Conservation (phyloP, 2,329 filamentous ascomycete genomes). For the Dactylellina cionopaga region DNA sequence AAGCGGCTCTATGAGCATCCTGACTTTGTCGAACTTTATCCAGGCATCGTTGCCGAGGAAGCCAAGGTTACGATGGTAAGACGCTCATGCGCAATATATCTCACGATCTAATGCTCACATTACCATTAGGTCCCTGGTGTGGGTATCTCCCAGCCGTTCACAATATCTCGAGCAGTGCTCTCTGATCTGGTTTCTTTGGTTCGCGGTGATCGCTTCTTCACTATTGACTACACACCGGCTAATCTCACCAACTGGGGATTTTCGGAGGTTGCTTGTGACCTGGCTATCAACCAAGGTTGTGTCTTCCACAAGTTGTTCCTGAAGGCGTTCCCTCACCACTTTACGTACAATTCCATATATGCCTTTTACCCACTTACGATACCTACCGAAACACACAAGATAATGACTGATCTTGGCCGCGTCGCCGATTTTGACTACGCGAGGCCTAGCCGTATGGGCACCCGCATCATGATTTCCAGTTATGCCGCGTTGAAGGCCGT, state of each 20-base stretch:
- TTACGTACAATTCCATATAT: slow-evolving; percentile 80
- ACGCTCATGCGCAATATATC: not conserved
- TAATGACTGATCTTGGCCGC: slow-evolving; percentile 74
- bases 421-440: slow-evolving; percentile 74
- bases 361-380: slow-evolving; percentile 79
- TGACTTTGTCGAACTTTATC: slow-evolving; percentile 82
- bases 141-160: slow-evolving; percentile 79
- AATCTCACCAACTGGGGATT: slow-evolving; percentile 86
- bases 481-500: slow-evolving; percentile 72
- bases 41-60: slow-evolving; percentile 79
- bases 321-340: slow-evolving; percentile 81
- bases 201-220: slow-evolving; percentile 81
- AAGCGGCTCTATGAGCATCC: slow-evolving; percentile 78
- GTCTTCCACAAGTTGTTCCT: slow-evolving; percentile 86
- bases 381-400: slow-evolving; percentile 77
- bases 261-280: slow-evolving; percentile 77
- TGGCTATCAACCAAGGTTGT: slow-evolving; percentile 79
- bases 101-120: no score
- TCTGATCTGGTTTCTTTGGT: slow-evolving; percentile 83
- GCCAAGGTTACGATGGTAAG: slow-evolving; percentile 75
- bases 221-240: slow-evolving; percentile 75
- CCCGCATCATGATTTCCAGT: slow-evolving; percentile 69
- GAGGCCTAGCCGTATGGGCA: slow-evolving; percentile 67
- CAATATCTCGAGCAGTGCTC: slow-evolving; percentile 78
- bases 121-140: slow-evolving; percentile 68